These are phyloP conservation scores for Ilex aquifolium DNA, from an alignment of 257 asterid species.

Conservation along the genomic window DNA sequence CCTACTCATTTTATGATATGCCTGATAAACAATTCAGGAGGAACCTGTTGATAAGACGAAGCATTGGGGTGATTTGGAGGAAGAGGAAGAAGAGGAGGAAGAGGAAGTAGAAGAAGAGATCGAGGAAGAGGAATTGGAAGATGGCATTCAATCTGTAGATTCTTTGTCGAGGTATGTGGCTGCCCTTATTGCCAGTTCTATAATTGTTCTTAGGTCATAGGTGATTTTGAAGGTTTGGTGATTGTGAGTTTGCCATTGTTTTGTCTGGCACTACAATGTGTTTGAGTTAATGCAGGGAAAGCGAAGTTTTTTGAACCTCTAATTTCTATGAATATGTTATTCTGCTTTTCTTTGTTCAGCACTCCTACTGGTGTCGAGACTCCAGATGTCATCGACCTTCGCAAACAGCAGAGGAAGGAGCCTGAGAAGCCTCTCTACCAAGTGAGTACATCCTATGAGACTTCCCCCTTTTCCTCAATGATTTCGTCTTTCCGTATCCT, in stretches of 20 bases:
- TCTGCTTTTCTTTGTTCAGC: constrained; percentile 30
- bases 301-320: no score
- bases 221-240: not conserved
- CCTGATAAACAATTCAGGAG: constrained; percentile 40
- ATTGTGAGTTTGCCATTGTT: no score
- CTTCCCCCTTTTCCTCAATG: not conserved
- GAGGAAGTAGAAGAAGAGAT: constrained; percentile 67
- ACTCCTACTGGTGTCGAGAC: constrained; percentile 99
- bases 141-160: constrained; percentile 86
- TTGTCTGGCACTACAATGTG: no score
- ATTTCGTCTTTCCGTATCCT: not conserved
- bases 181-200: not conserved
- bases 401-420: constrained; percentile 97
- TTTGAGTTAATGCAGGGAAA: no score
- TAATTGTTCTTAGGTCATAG: not conserved
- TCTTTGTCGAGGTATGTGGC: constrained; percentile 68
- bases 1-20: not conserved
- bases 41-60: constrained; percentile 85
- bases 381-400: constrained; percentile 96
- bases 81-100: constrained; percentile 85
- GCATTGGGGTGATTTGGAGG: constrained; percentile 98
- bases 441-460: constrained; percentile 24
- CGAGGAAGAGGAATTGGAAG: constrained; percentile 82
- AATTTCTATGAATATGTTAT: no score
- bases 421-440: constrained; percentile 96